Evolutionary conservation across 257 asterid species (phyloP).

Genomic region (Lantana camara): DNA sequence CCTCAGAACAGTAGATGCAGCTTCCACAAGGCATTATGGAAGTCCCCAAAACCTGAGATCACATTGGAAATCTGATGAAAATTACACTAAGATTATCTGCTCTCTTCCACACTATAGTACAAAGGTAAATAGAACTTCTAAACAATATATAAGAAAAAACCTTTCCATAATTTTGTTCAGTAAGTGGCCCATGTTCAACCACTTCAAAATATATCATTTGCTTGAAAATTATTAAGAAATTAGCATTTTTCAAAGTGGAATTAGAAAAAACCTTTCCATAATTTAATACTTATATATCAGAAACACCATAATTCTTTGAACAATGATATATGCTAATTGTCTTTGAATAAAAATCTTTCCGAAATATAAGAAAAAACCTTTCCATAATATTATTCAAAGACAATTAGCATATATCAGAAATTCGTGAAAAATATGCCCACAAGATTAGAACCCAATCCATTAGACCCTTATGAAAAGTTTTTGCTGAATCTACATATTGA

Average conservation of each 20-base stretch:
- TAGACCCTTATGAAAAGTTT: neutral
- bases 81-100: constrained; percentile 5
- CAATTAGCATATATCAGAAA: constrained; percentile 10
- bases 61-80: constrained; percentile 77
- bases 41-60: constrained; percentile 92
- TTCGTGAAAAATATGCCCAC: neutral
- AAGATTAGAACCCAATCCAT: neutral
- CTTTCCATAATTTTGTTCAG: constrained; percentile 68
- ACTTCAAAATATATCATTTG: too few relatives aligned
- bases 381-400: constrained; percentile 26
- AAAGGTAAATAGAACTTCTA: neutral
- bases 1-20: constrained; percentile 95
- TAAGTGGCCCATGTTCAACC: constrained; percentile 82
- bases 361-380: too few relatives aligned
- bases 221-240: too few relatives aligned
- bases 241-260: too few relatives aligned
- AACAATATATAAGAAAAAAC: constrained; percentile 37
- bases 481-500: neutral
- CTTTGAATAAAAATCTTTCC: too few relatives aligned
- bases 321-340: too few relatives aligned
- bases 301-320: too few relatives aligned
- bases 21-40: constrained; percentile 99
- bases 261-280: too few relatives aligned
- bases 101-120: neutral
- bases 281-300: too few relatives aligned